Percentiles rank a stretch among this genome's conserved stretches.
Evolutionary conservation across 169 alveolate genomes (phyloP).

Genomic region (Plasmodium gonderi): DNA sequence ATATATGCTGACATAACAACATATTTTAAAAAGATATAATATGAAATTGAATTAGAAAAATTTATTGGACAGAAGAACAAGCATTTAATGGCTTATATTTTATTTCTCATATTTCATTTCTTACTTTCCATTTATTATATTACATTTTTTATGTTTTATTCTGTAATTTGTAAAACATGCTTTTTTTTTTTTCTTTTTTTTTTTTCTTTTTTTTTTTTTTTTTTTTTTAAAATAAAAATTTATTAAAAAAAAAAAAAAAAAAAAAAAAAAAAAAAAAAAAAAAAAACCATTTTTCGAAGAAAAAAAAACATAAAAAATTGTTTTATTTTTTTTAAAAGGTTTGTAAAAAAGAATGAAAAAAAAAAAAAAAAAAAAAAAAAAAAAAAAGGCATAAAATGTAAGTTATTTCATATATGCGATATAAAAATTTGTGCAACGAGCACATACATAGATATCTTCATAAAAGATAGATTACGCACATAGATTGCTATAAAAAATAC

Average conservation of each 20-base stretch:
- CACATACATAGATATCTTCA: not conserved
- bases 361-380: no score
- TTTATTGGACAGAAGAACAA: not conserved
- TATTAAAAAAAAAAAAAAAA: not conserved
- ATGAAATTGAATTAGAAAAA: not conserved
- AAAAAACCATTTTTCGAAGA: not conserved
- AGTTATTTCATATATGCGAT: not conserved
- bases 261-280: not conserved
- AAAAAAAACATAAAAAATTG: not conserved
- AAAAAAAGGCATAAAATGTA: not conserved
- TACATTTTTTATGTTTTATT: not conserved
- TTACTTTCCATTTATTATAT: not conserved
- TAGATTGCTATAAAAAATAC: not conserved
- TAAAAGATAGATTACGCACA: not conserved
- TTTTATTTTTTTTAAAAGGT: not conserved
- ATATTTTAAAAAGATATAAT: slow-evolving; percentile 36
- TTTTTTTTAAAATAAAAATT: not conserved
- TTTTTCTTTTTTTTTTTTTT: not conserved
- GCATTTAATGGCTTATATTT: not conserved
- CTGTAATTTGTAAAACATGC: not conserved
- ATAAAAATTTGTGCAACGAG: not conserved
- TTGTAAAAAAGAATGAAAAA: not conserved
- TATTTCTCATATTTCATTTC: no score
- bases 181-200: not conserved
- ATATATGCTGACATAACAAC: slow-evolving; percentile 68